A percentile compares a stretch with the other conserved stretches of the same genome.
Conservation (phyloP, 768 basidiomycete species). For the Naganishia onofrii region DNA sequence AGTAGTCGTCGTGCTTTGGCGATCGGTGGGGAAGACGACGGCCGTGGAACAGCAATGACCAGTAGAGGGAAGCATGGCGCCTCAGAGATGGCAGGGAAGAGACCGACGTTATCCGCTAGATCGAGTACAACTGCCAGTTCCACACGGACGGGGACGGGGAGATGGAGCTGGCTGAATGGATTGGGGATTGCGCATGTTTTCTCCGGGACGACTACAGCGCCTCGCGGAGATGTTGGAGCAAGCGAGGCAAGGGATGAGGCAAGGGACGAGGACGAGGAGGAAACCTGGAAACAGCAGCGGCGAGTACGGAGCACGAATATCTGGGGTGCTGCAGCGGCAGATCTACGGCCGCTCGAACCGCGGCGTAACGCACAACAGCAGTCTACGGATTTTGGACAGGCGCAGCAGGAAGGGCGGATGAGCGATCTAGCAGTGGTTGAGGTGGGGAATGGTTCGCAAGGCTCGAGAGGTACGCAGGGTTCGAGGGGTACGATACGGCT, state of each 20-base stretch:
- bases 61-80: too few species aligned
- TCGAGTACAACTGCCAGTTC: slow-evolving; percentile 6
- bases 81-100: too few species aligned
- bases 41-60: neutral
- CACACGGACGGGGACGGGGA: neutral
- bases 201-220: neutral
- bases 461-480: neutral
- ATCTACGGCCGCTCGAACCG: slow-evolving; percentile 1
- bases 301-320: slow-evolving; percentile 10
- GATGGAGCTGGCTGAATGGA: slow-evolving; percentile 22
- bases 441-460: too few species aligned
- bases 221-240: too few species aligned
- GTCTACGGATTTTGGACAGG: neutral
- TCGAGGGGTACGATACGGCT: slow-evolving; percentile 9
- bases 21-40: neutral
- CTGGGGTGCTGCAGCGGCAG: neutral
- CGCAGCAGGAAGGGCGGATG: neutral
- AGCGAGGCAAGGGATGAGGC: too few species aligned
- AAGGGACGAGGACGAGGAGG: neutral
- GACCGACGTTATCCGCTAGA: neutral
- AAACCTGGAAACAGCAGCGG: neutral
- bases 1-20: neutral
- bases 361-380: neutral
- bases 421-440: too few species aligned
- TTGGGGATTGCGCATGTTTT: slow-evolving; percentile 21